A percentile compares a stretch with the other conserved stretches of the same genome.
Evolutionary conservation across 176 grass and related monocot genomes (phyloP).

Genomic region (Pharus latifolius): DNA sequence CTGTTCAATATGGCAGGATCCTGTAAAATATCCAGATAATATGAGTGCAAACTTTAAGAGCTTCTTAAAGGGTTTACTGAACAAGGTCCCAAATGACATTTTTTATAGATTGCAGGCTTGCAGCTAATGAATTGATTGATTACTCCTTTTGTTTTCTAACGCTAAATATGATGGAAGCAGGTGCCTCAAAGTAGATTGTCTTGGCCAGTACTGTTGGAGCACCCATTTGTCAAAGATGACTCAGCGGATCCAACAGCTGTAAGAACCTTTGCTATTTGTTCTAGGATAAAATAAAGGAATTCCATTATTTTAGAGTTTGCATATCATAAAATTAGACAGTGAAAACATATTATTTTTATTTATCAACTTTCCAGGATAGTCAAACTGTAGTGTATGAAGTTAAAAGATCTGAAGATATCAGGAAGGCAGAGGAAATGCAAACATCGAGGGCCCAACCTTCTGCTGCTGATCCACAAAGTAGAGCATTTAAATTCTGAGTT

Average conservation of each 20-base stretch:
- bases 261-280: not conserved
- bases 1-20: conserved; percentile 41
- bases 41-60: conserved; percentile 89
- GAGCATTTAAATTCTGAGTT: not conserved
- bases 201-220: conserved; percentile 84
- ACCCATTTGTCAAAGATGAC: conserved; percentile 88
- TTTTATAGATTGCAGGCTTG: not conserved
- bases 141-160: conserved; percentile 30
- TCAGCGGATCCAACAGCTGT: conserved; percentile 28
- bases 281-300: not conserved
- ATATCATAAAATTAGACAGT: not conserved
- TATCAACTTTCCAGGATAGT: conserved; percentile 15
- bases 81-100: conserved; percentile 46
- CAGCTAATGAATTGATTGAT: conserved; percentile 3
- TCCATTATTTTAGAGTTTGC: not conserved
- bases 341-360: not conserved
- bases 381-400: conserved; percentile 16
- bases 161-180: conserved; percentile 34
- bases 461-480: conserved; percentile 21
- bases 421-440: conserved; percentile 19
- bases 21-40: conserved; percentile 96
- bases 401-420: conserved; percentile 16
- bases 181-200: conserved; percentile 80
- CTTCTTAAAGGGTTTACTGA: conserved; percentile 92
- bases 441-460: conserved; percentile 23